These are phyloP conservation scores for Plasmodium adleri DNA, from an alignment of 169 alveolate species.

Conservation along the genomic window DNA sequence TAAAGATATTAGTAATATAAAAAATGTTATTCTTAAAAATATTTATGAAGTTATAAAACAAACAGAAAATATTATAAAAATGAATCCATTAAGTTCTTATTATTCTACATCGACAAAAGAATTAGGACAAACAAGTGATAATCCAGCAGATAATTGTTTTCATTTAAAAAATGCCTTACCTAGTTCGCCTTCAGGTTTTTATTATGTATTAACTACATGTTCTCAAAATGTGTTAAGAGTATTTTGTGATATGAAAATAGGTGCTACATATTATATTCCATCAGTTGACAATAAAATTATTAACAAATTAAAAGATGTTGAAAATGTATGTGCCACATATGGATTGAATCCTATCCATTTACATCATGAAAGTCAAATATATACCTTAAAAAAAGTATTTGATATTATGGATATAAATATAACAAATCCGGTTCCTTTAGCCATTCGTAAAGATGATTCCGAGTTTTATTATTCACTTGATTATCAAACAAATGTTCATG, in stretches of 20 bases:
- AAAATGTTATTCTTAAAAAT: constrained; percentile 64
- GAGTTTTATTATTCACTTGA: constrained; percentile 78
- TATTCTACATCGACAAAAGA: constrained; percentile 76
- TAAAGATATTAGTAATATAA: constrained; percentile 51
- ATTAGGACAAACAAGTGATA: constrained; percentile 80
- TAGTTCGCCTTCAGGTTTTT: constrained; percentile 90
- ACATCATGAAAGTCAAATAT: constrained; percentile 67
- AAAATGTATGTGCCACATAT: constrained; percentile 73
- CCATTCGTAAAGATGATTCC: constrained; percentile 38
- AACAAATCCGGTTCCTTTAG: constrained; percentile 80
- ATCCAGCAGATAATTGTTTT: constrained; percentile 89
- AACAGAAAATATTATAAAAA: constrained; percentile 57
- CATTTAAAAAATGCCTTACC: constrained; percentile 85
- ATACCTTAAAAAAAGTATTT: constrained; percentile 47
- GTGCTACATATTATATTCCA: constrained; percentile 89
- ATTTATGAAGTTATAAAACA: constrained; percentile 52
- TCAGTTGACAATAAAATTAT: constrained; percentile 40
- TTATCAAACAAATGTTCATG: constrained; percentile 75
- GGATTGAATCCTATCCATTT: constrained; percentile 79
- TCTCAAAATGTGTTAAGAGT: constrained; percentile 87
- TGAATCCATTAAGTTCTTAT: constrained; percentile 15
- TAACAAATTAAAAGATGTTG: constrained; percentile 67
- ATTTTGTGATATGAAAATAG: constrained; percentile 90
- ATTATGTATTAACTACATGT: constrained; percentile 89
- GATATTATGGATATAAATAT: constrained; percentile 65